A percentile compares a stretch with the other conserved stretches of the same genome.
Evolutionary conservation across 176 grass and related monocot species (phyloP).

Genomic region (Tuctoria greenei): DNA sequence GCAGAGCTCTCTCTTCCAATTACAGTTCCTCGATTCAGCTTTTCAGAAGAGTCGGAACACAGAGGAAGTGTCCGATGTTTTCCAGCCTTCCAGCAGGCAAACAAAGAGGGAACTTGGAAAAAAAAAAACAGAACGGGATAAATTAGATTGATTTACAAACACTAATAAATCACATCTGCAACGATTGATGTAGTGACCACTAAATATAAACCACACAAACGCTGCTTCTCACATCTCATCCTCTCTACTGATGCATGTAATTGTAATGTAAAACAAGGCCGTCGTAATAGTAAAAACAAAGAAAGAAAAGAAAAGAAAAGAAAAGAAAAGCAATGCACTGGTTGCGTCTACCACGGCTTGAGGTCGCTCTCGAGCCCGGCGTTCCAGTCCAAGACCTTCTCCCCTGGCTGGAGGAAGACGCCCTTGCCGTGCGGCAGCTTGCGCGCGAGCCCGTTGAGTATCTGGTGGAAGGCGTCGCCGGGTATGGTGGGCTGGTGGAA

Average conservation of each 20-base stretch:
- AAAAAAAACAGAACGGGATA: not conserved
- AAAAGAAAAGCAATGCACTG: not conserved
- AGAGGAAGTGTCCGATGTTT: not conserved
- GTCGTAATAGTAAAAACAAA: not conserved
- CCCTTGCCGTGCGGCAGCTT: slow-evolving; percentile 56
- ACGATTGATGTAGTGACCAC: not conserved
- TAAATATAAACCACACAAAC: slow-evolving; percentile 1
- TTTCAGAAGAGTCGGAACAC: not conserved
- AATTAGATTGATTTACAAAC: not conserved
- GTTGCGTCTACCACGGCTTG: slow-evolving; percentile 41
- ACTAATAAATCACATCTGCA: not conserved
- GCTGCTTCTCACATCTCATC: not conserved
- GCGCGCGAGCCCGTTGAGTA: slow-evolving; percentile 62
- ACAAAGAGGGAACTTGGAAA: not conserved
- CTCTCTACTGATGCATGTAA: not conserved
- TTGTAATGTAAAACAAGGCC: not conserved
- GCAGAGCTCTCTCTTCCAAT: not conserved
- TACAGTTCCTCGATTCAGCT: not conserved
- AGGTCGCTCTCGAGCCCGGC: slow-evolving; percentile 50
- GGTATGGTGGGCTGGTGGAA: slow-evolving; percentile 63
- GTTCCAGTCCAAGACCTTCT: slow-evolving; percentile 55
- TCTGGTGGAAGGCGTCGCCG: slow-evolving; percentile 68
- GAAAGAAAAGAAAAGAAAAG: not conserved
- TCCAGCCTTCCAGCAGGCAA: not conserved
- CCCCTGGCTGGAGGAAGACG: slow-evolving; percentile 42